A percentile compares a stretch with the other conserved stretches of the same genome.
These are phyloP conservation scores for Pythium phragmitis DNA, from an alignment of 352 stramenopile genomes.

Conservation along the genomic window DNA sequence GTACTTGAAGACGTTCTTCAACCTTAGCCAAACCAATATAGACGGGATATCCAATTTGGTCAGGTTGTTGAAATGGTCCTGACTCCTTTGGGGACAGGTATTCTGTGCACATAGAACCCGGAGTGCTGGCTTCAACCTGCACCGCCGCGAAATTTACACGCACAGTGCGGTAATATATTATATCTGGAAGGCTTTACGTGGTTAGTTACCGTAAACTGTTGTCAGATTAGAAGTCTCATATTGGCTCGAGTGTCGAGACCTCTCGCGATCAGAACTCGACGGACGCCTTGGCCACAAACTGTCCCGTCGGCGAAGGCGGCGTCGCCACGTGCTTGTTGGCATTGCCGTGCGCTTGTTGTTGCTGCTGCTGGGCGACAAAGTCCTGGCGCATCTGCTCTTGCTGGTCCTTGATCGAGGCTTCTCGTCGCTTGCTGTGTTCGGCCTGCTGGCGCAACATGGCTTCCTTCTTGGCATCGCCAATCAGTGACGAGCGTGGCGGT, in stretches of 20 bases:
- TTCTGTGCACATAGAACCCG: conserved; percentile 18
- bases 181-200: conserved; percentile 13
- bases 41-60: background rate
- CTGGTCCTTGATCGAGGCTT: conserved; percentile 56
- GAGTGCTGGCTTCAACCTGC: conserved; percentile 11
- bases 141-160: conserved; percentile 18
- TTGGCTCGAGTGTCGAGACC: conserved; percentile 16
- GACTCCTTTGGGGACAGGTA: conserved; percentile 23
- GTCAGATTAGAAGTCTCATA: conserved; percentile 3
- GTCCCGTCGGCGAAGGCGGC: background rate
- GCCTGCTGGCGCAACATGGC: conserved; percentile 64
- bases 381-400: conserved; percentile 32
- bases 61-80: conserved; percentile 29
- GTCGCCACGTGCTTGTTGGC: background rate
- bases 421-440: conserved; percentile 60
- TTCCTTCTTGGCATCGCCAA: conserved; percentile 66
- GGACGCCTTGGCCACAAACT: conserved; percentile 10
- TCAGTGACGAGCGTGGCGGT: conserved; percentile 52
- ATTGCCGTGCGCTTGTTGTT: background rate
- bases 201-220: conserved; percentile 18
- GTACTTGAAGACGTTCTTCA: background rate
- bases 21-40: conserved; percentile 6
- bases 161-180: conserved; percentile 22
- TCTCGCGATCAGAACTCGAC: conserved; percentile 24
- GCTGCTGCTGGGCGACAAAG: conserved; percentile 11